Conservation (phyloP, 805 yeast genomes). For the Torulaspora microellipsoides region DNA sequence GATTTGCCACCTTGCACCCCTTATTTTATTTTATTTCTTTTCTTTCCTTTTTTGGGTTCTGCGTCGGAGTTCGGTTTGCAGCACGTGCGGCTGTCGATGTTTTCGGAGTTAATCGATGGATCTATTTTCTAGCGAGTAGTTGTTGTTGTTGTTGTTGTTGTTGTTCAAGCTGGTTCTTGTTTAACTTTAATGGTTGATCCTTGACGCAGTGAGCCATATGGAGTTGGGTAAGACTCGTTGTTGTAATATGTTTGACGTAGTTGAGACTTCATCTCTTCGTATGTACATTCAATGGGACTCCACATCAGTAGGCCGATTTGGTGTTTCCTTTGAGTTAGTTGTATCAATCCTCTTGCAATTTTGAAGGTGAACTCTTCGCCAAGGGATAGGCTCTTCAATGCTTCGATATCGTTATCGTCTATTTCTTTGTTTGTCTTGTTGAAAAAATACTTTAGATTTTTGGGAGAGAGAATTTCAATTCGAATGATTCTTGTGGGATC, state of each 20-base stretch:
- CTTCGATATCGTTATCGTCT: neutral
- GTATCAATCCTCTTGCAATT: conserved; percentile 4
- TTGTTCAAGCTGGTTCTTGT: no score
- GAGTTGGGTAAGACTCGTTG: no score
- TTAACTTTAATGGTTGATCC: no score
- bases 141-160: no score
- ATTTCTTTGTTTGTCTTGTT: neutral
- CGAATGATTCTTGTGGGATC: conserved; percentile 17
- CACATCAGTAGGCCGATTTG: conserved; percentile 13
- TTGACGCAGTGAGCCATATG: no score
- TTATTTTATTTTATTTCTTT: no score
- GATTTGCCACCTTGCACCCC: no score
- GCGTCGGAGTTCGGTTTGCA: no score
- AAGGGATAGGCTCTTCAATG: neutral
- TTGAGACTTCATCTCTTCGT: conserved; percentile 19
- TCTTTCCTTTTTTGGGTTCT: no score
- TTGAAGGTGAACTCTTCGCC: conserved; percentile 8
- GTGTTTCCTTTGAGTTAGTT: neutral
- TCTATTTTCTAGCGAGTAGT: no score
- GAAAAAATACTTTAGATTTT: conserved; percentile 16
- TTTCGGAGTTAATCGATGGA: no score
- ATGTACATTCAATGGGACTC: conserved; percentile 25
- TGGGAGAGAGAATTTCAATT: conserved; percentile 14
- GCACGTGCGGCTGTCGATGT: no score
- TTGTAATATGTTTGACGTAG: neutral